Evolutionary conservation across 179 eudicot species (phyloP), one percentile per base, ranked within the genome.

Genomic region (Beta corolliflora): DNA sequence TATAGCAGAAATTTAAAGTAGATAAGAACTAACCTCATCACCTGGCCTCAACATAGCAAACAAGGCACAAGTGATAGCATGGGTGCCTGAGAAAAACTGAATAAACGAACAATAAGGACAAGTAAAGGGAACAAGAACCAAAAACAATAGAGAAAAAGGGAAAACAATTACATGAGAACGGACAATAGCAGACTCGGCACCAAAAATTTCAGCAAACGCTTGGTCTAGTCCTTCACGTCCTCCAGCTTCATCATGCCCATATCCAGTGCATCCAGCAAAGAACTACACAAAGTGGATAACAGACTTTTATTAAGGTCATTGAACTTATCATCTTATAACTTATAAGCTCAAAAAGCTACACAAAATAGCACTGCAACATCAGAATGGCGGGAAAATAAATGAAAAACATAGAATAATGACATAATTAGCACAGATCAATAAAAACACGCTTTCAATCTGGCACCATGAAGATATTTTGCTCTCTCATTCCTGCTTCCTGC

Each of bases 61-160:
- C 85, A 95, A 85, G 44, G 98, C 99, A 89, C 99, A 95, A 63
- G 98, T 92, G 86, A 95, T 95, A 52, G 99, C 99, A 90, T 95
- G 99, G 79, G 99, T 95, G 67, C 99, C 99, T 85, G 99, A 95
- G 87, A 95, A 95, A 84, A 94, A 95, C 99, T 95, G 92, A 83
- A 75, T 19, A 45, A 76, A 85, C 21, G 7, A 77, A 70, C 58
- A 72, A 67, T 75, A 68, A 50, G 77, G 25, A 60, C 64, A 31
- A 45, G 63, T 25, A 18, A 23, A 71, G 44, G 58, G 44, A 67
- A 72, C 25, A 53, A 48, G 83, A 85, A 78, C 89, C 90, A 41
- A 10, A 36, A 59, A 11, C 4, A 52, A 10, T 10, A 21, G 21
- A 70, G 59, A 63, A 23, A 36, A 4, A 19, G n/a, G 29, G 3